Evolutionary conservation across 805 yeast genomes (phyloP), one percentile per base, ranked within the genome.

Genomic region (Pichia scutulata): DNA sequence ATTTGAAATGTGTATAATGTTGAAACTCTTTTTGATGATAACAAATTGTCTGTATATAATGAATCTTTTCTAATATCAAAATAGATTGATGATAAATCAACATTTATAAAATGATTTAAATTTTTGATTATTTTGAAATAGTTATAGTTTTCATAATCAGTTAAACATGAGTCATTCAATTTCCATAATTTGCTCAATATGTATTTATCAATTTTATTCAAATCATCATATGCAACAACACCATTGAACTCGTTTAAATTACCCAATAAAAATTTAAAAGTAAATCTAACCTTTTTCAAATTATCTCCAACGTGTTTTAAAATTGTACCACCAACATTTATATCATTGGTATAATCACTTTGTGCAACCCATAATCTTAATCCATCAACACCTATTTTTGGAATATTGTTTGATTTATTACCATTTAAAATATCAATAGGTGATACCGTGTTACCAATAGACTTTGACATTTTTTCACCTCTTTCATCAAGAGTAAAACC

Each of bases 401-500:
- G 87, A 16, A 78, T 57, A 33, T 71, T 69, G 8, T 67, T 65
- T 6, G 75, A 70, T 48, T 68, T 66, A 51, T 72, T 71, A 2
- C 95, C 95, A 37, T 76, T 68, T 36, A 92, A 78, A 9, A 89
- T 77, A 36, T 80, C 80, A 4, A 59, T 60, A 0, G 98, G 98
- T 1, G 77, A 64, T 21, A 90, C 76, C 0, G 82, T 82, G 58
- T 93, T 93, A 0, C 97, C 97, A 39, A 86, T 68, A 0, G 97
- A 88, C 62, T 93, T 93, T 4, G 97, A 90, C 98, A 92, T 92
- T 60, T 93, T 93, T 50, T 77, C 76, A 18, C 93, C 92, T 54
- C 82, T 78, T 56, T 81, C 88, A 68, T 93, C 99, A 52, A 93
- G 69, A 0, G 87, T 84, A 62, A 93, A 93, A 0, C 99, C 99